Evolutionary conservation across 75 land plant genomes (phyloP), one percentile per base, ranked within the genome.

Genomic region (Cunninghamia lanceolata): DNA sequence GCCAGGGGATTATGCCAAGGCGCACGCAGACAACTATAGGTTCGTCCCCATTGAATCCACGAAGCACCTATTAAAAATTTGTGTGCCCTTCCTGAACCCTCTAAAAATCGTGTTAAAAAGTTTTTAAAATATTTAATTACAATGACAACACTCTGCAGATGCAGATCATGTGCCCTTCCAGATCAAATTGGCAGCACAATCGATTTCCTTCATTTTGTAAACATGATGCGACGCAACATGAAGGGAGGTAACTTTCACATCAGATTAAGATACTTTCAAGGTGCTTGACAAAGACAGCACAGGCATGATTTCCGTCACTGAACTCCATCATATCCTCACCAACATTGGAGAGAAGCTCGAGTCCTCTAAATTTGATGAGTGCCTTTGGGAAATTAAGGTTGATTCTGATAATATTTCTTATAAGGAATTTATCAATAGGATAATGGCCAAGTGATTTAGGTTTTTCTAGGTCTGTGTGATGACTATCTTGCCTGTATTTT

Each of bases 261-360:
- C 96, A 92, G 91, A 91, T 95, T 17, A 93, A 85, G 97, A 95
- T 70, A 96, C 96, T 35, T 94, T 95, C 87, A 91, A 91, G 86
- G 97, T 94, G 19, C 92, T 95, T 84, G 97, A 95, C 84, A 95
- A 95, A 91, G 96, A 94, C 10, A 52, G 83, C 56, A 94, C 96
- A 84, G 94, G 95, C 25, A 90, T 36, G 85, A 95, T 94, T 73
- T 85, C 92, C 50, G 92, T 92, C n/a, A 68, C 89, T n/a, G 94
- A 93, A 52, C 93, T 94, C 82, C 88, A 91, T 19, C 95, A 94
- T 84, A 89, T 92, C 28, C 83, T 94, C 71, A 94, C 95, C 73
- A 87, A 85, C 53, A 90, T 94, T 25, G 94, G 95, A 32, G 94
- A 94, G 90, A 94, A 92, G 90, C 88, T 92, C 45, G 92, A 94